These are phyloP conservation scores for Pouteria campechiana DNA, from an alignment of 179 eudicot species.

Conservation along the genomic window DNA sequence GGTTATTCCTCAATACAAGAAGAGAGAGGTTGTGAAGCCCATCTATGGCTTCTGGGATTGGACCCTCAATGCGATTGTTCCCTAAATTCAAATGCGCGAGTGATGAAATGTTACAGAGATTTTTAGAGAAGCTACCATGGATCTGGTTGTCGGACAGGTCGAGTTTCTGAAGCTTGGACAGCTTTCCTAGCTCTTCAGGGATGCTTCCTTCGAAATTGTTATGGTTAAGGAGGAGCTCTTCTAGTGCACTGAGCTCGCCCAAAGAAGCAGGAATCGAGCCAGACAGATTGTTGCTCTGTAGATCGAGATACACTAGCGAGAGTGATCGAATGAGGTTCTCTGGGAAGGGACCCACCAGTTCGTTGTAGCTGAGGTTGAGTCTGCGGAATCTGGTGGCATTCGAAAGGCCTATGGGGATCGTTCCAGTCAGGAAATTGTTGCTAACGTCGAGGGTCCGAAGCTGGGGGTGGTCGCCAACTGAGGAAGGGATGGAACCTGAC, in stretches of 20 bases:
- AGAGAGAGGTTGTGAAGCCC: slow-evolving; percentile 32
- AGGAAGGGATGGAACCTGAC: slow-evolving; percentile 60
- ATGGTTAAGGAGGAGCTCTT: slow-evolving; percentile 40
- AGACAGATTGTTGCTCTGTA: slow-evolving; percentile 60
- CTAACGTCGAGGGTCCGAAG: slow-evolving; percentile 63
- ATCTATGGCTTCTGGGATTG: slow-evolving; percentile 35
- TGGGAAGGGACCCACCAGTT: slow-evolving; percentile 50
- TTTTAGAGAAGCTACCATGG: slow-evolving; percentile 35
- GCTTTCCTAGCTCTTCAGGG: slow-evolving; percentile 42
- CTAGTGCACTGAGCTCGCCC: slow-evolving; percentile 22
- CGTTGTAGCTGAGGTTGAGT: slow-evolving; percentile 64
- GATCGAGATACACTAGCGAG: slow-evolving; percentile 46
- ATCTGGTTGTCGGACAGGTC: slow-evolving; percentile 44
- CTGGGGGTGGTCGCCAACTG: slow-evolving; percentile 27
- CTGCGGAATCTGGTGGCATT: slow-evolving; percentile 44
- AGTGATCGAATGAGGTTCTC: slow-evolving; percentile 30
- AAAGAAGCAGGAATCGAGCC: slow-evolving; percentile 57
- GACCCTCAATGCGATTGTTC: slow-evolving; percentile 28
- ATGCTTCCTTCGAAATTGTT: slow-evolving; percentile 43
- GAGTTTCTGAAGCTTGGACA: slow-evolving; percentile 35
- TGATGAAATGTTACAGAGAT: slow-evolving; percentile 30
- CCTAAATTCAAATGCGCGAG: slow-evolving; percentile 31
- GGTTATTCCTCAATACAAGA: slow-evolving; percentile 41
- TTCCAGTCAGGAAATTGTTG: slow-evolving; percentile 51
- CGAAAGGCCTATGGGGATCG: slow-evolving; percentile 34